These are phyloP conservation scores for Neurospora sp. DNA, from an alignment of 495 filamentous ascomycete genomes.

Conservation along the genomic window DNA sequence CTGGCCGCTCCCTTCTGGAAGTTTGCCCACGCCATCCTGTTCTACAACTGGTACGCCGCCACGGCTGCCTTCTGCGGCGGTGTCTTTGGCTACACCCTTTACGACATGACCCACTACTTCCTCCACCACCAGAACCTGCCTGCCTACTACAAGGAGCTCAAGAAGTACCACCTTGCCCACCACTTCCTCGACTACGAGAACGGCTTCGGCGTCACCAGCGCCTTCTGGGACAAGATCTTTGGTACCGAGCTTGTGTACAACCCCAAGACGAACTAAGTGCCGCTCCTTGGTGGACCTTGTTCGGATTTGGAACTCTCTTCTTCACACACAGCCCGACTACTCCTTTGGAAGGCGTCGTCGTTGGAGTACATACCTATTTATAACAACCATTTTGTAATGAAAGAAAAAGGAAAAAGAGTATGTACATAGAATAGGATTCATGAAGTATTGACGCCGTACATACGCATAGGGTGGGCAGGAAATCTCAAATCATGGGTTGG, in stretches of 20 bases:
- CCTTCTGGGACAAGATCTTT: constrained; percentile 92
- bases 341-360: neutral
- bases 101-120: constrained; percentile 98
- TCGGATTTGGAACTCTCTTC: neutral
- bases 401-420: neutral
- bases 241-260: constrained; percentile 63
- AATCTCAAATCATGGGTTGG: neutral
- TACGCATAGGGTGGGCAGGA: neutral
- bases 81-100: constrained; percentile 90
- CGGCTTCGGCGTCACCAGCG: constrained; percentile 97
- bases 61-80: constrained; percentile 75
- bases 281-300: neutral
- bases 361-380: neutral
- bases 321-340: neutral
- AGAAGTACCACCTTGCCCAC: constrained; percentile 94
- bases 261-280: constrained; percentile 47
- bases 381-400: neutral
- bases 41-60: constrained; percentile 73
- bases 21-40: constrained; percentile 75
- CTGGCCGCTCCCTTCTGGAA: constrained; percentile 91
- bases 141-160: constrained; percentile 73
- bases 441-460: neutral
- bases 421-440: neutral
- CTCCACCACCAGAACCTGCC: constrained; percentile 95
- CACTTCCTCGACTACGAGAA: constrained; percentile 96